Base-by-base conservation (phyloP, 2,329 filamentous ascomycete species). In the Cladobotryum protrusum region DNA sequence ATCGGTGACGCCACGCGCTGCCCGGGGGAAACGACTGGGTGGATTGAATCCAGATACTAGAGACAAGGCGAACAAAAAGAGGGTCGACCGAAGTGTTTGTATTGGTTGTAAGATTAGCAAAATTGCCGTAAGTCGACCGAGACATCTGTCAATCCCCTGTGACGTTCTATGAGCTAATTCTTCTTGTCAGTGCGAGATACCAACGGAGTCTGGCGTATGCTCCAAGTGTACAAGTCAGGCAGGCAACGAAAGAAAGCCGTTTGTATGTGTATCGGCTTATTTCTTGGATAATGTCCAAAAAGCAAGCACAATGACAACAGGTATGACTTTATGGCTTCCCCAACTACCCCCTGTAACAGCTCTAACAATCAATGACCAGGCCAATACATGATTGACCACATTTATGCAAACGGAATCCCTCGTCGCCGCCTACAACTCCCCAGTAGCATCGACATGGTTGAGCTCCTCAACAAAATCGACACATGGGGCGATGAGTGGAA, bases 71-170 rank as follows among this genome's bases (percentile, higher is more conserved):
- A 51, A 41, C 3, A 51, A 11, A n/a, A 48, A 35, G n/a, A 48
- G 49, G 19, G 47, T 47, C 17, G 49, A 51, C 34, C 45, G 45
- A 14, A 51, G 43, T 1, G 49, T 51, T 14, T 51, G 49, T 18
- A 51, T 51, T 13, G 49, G 49, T 14, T 51, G 49, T 29, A 51
- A 51, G 24, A 41, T 48, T 20, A 41, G 43, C 24, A 51, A 51
- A 39, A 44, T 51, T 14, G 36, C 19, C 8, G 49, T 51, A 29
- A 51, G 49, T 44, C 29, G 5, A 8, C 15, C 8, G 9, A 20
- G 9, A 6, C 17, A 32, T 8, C 14, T 17, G 20, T 33, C 4
- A 7, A 40, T n/a, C 13, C n/a, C 17, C 18, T 29, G 29, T 8
- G 32, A 43, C 43, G 37, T 46, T 39, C 13, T 29, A 15, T 15